These are phyloP conservation scores for Suhomyces prunicola DNA, from an alignment of 805 yeast species.

Conservation along the genomic window DNA sequence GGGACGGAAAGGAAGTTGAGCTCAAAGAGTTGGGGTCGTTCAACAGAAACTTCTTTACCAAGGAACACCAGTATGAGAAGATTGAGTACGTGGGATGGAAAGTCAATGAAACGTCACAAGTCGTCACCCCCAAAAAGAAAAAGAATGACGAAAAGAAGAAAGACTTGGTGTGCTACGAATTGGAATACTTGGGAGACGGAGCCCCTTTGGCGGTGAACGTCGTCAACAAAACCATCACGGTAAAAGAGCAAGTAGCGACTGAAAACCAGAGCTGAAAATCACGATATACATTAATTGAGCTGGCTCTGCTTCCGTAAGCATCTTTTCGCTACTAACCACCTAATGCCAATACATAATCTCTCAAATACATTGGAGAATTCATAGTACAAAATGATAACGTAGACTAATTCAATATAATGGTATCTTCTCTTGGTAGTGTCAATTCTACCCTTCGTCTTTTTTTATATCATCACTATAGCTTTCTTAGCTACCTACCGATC, in stretches of 20 bases:
- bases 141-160: neutral
- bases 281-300: too few species aligned
- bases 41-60: constrained; percentile 6
- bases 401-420: too few species aligned
- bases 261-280: too few species aligned
- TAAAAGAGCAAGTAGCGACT: neutral
- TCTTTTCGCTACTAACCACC: too few species aligned
- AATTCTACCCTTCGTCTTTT: too few species aligned
- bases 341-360: too few species aligned
- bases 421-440: too few species aligned
- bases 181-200: constrained; percentile 2
- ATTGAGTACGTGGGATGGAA: constrained; percentile 7
- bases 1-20: neutral
- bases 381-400: too few species aligned
- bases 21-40: constrained; percentile 8
- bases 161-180: neutral
- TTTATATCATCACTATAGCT: too few species aligned
- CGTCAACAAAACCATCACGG: constrained; percentile 1
- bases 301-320: too few species aligned
- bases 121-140: constrained; percentile 2
- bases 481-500: too few species aligned
- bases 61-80: neutral
- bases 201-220: constrained; percentile 1
- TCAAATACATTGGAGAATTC: too few species aligned
- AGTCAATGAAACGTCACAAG: neutral